phyloP scores from a whole-genome alignment of 2,329 filamentous ascomycete species.

The Alternaria conjuncta region DNA sequence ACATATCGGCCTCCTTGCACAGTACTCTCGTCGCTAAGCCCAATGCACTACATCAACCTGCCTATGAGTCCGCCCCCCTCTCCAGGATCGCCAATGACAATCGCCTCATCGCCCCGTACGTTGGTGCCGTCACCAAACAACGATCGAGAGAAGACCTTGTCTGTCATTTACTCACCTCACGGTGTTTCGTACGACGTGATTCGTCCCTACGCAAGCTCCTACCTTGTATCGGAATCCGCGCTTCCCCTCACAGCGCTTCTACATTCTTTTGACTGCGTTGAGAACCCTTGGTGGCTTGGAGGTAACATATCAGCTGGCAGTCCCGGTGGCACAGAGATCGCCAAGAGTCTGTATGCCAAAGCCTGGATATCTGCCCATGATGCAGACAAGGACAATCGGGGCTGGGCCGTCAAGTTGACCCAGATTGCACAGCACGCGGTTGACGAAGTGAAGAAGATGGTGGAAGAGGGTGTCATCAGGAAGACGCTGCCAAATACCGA shows the following conservation, averaged over 20 bases:
- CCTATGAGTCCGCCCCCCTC: slow-evolving; percentile 46
- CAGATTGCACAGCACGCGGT: slow-evolving; percentile 50
- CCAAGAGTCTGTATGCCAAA: slow-evolving; percentile 59
- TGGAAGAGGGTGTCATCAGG: slow-evolving; percentile 24
- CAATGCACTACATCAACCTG: slow-evolving; percentile 47
- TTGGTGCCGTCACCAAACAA: slow-evolving; percentile 42
- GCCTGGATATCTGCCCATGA: slow-evolving; percentile 69
- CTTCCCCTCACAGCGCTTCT: slow-evolving; percentile 69
- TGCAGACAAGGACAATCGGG: slow-evolving; percentile 63
- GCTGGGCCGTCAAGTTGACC: slow-evolving; percentile 59
- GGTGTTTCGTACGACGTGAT: slow-evolving; percentile 64
- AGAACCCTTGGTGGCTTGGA: slow-evolving; percentile 67
- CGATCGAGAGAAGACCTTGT: slow-evolving; percentile 57
- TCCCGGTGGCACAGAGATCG: slow-evolving; percentile 64
- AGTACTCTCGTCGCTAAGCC: slow-evolving; percentile 39
- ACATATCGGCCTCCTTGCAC: slow-evolving; percentile 69
- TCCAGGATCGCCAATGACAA: slow-evolving; percentile 41
- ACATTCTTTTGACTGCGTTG: slow-evolving; percentile 67
- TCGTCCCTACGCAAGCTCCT: slow-evolving; percentile 61
- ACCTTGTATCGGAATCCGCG: slow-evolving; percentile 63
- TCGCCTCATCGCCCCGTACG: slow-evolving; percentile 42
- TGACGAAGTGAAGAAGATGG: slow-evolving; percentile 38
- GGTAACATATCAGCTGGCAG: slow-evolving; percentile 64
- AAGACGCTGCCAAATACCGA: slow-evolving; percentile 20
- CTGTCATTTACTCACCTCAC: slow-evolving; percentile 70